Percentiles rank a stretch among this genome's conserved stretches.
Evolutionary conservation across 331 rosid genomes (phyloP).

Genomic region (Arachis monticola): DNA sequence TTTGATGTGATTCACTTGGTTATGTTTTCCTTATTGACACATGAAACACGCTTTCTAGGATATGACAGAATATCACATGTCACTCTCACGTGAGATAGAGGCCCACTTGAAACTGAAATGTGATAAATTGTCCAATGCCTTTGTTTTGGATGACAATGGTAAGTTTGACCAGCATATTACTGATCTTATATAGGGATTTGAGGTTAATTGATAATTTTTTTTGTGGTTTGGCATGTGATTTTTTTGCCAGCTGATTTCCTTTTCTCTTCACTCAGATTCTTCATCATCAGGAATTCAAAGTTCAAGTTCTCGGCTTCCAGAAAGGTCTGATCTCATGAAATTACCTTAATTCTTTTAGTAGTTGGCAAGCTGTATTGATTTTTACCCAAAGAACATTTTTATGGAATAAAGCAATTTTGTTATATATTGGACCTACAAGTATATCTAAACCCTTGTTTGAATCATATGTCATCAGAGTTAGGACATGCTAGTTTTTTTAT

Average conservation of each 20-base stretch:
- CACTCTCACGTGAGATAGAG: no score
- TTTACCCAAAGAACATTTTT: conserved; percentile 18
- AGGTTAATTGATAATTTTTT: no score
- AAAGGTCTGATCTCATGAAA: conserved; percentile 64
- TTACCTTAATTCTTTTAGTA: conserved; percentile 20
- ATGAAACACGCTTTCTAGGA: conserved; percentile 21
- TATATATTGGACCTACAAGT: conserved; percentile 15
- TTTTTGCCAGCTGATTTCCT: no score
- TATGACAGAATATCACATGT: no score
- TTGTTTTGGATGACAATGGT: no score
- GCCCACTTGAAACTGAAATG: no score
- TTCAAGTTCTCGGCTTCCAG: conserved; percentile 80
- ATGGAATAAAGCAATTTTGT: background rate
- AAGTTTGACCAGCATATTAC: no score
- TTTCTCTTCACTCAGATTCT: no score
- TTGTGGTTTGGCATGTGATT: no score
- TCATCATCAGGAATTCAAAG: conserved; percentile 44
- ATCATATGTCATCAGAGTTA: conserved; percentile 20
- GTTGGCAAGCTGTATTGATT: conserved; percentile 29
- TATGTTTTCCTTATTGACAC: conserved; percentile 30
- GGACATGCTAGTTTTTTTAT: conserved; percentile 25
- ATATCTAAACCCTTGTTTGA: conserved; percentile 1
- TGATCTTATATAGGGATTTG: no score
- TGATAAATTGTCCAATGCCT: no score
- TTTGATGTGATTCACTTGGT: conserved; percentile 35